These are phyloP conservation scores for Harringtonia lauricola DNA, from an alignment of 2,329 filamentous ascomycete genomes.

Conservation along the genomic window DNA sequence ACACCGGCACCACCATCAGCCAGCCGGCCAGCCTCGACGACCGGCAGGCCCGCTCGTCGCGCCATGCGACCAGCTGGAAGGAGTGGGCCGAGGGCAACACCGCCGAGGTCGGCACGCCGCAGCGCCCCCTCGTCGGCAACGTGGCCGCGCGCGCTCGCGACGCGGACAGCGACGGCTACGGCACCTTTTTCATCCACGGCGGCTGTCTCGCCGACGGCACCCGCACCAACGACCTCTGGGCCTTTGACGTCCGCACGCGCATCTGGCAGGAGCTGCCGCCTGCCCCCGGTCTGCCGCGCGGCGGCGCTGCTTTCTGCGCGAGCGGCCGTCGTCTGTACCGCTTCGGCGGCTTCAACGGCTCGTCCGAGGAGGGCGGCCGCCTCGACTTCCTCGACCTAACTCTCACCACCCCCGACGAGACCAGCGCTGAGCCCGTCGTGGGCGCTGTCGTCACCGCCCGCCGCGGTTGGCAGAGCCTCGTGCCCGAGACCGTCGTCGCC, in stretches of 20 bases:
- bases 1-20: slow-evolving; percentile 44
- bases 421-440: slow-evolving; percentile 25
- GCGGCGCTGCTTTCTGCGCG: slow-evolving; percentile 57
- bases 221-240: slow-evolving; percentile 61
- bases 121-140: slow-evolving; percentile 45
- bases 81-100: slow-evolving; percentile 45
- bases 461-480: slow-evolving; percentile 38
- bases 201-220: slow-evolving; percentile 57
- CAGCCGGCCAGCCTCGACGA: slow-evolving; percentile 9
- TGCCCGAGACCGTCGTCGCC: slow-evolving; percentile 12
- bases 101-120: slow-evolving; percentile 44
- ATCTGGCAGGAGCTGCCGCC: slow-evolving; percentile 58
- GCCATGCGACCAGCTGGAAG: slow-evolving; percentile 35
- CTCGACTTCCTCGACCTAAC: slow-evolving; percentile 55
- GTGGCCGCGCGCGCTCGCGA: slow-evolving; percentile 47
- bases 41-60: slow-evolving; percentile 18
- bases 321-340: slow-evolving; percentile 57
- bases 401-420: slow-evolving; percentile 44
- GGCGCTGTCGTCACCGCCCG: slow-evolving; percentile 39
- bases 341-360: slow-evolving; percentile 71
- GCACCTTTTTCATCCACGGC: slow-evolving; percentile 66
- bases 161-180: slow-evolving; percentile 49
- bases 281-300: slow-evolving; percentile 56
- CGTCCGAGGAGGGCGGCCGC: slow-evolving; percentile 55
- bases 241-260: slow-evolving; percentile 53